These are phyloP conservation scores for Sphaerulina populicola DNA, from an alignment of 2,329 filamentous ascomycete genomes.

Conservation along the genomic window DNA sequence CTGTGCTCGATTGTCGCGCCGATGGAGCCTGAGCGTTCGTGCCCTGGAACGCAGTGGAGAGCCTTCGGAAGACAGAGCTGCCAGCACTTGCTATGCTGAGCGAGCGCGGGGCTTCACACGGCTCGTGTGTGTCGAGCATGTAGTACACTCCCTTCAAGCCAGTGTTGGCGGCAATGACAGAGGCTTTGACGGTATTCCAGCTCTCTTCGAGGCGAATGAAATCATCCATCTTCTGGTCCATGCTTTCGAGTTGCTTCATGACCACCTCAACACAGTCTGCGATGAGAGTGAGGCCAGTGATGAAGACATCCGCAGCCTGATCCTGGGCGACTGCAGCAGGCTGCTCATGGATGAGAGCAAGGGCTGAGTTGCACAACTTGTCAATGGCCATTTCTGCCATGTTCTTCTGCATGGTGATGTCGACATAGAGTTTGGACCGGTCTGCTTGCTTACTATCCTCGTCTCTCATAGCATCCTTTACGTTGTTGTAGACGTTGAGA, in stretches of 20 bases:
- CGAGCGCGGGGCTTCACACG: conserved; percentile 18
- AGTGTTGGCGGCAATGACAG: conserved; percentile 36
- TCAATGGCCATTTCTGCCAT: conserved; percentile 42
- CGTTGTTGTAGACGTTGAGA: conserved; percentile 39
- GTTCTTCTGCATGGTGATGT: conserved; percentile 39
- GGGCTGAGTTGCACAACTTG: conserved; percentile 39
- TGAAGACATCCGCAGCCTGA: conserved; percentile 39
- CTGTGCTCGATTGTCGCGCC: conserved; percentile 22
- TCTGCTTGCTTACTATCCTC: conserved; percentile 27
- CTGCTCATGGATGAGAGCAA: conserved; percentile 39
- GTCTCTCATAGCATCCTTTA: conserved; percentile 33
- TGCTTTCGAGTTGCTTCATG: conserved; percentile 34
- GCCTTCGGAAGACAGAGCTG: conserved; percentile 28
- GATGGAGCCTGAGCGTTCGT: conserved; percentile 3
- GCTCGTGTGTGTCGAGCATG: conserved; percentile 34
- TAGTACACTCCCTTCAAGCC: conserved; percentile 41
- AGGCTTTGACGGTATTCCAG: conserved; percentile 38
- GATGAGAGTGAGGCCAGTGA: conserved; percentile 39
- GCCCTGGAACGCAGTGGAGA: conserved; percentile 30
- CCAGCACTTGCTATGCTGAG: conserved; percentile 25
- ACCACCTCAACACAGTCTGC: conserved; percentile 40
- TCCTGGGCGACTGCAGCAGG: conserved; percentile 34
- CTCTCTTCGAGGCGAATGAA: conserved; percentile 42
- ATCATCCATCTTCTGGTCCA: conserved; percentile 38
- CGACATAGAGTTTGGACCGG: conserved; percentile 36